These are phyloP conservation scores for Brassica nigra DNA, from an alignment of 345 rosid species.

Conservation along the genomic window DNA sequence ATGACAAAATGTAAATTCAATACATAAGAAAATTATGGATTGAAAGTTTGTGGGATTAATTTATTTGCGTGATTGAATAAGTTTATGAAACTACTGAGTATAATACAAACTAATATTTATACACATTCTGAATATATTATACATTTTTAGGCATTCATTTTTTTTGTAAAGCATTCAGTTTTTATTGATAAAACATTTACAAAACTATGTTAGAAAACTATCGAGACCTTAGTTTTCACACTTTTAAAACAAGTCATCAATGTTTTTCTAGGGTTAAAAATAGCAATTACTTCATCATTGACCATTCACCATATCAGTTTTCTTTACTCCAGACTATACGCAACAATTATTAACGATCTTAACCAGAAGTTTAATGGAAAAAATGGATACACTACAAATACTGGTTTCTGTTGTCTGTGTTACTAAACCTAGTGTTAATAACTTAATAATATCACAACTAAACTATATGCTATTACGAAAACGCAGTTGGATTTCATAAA, in stretches of 20 bases:
- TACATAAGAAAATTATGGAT: neutral
- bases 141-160: too few relatives aligned
- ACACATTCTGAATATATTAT: neutral
- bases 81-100: neutral
- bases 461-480: neutral
- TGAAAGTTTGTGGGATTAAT: neutral
- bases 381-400: neutral
- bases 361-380: neutral
- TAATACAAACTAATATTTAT: neutral
- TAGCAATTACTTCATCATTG: neutral
- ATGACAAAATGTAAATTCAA: neutral
- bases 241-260: neutral
- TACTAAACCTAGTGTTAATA: neutral
- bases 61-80: neutral
- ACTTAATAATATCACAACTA: neutral
- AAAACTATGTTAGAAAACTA: neutral
- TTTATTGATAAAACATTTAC: neutral
- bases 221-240: neutral
- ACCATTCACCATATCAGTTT: conserved; percentile 5
- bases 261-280: neutral
- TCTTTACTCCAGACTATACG: neutral
- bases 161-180: neutral
- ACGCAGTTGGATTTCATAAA: neutral
- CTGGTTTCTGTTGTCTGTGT: neutral
- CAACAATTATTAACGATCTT: neutral